Evolutionary conservation across 2,329 filamentous ascomycete species (phyloP).

Genomic region (Zalaria obscura): DNA sequence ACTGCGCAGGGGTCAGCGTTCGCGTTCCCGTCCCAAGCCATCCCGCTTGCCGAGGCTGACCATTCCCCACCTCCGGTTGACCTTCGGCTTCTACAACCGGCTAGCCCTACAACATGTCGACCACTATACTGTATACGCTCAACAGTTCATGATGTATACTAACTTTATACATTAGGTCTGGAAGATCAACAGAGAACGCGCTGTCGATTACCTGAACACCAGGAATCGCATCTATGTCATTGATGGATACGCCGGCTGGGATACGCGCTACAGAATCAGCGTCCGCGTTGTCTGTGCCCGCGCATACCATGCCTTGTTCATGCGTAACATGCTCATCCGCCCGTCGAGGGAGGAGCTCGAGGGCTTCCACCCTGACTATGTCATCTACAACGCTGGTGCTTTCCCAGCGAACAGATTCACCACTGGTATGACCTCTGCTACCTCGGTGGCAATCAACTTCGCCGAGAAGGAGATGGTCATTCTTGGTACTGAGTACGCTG

Average conservation of each 20-base stretch:
- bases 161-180: constrained; percentile 55
- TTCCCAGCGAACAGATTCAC: constrained; percentile 99
- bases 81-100: constrained; percentile 6
- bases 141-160: background rate
- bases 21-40: background rate
- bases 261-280: constrained; percentile 93
- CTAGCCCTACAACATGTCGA: too few species aligned
- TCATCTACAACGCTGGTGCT: constrained; percentile 97
- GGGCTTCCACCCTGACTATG: constrained; percentile 97
- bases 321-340: constrained; percentile 99
- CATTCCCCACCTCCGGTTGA: too few species aligned
- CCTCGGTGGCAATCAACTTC: constrained; percentile 97
- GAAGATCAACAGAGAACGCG: constrained; percentile 98
- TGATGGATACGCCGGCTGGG: constrained; percentile 96
- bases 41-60: background rate
- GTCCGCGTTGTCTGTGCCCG: constrained; percentile 97
- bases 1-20: background rate
- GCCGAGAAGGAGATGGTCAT: constrained; percentile 99
- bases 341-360: constrained; percentile 82
- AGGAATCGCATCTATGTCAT: constrained; percentile 97
- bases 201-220: constrained; percentile 98
- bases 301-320: constrained; percentile 98
- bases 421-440: constrained; percentile 95
- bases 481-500: constrained; percentile 94
- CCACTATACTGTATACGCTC: too few species aligned